A percentile compares a stretch with the other conserved stretches of the same genome.
Conservation (phyloP, 305 asterid genomes). For the Plantago coronopus region DNA sequence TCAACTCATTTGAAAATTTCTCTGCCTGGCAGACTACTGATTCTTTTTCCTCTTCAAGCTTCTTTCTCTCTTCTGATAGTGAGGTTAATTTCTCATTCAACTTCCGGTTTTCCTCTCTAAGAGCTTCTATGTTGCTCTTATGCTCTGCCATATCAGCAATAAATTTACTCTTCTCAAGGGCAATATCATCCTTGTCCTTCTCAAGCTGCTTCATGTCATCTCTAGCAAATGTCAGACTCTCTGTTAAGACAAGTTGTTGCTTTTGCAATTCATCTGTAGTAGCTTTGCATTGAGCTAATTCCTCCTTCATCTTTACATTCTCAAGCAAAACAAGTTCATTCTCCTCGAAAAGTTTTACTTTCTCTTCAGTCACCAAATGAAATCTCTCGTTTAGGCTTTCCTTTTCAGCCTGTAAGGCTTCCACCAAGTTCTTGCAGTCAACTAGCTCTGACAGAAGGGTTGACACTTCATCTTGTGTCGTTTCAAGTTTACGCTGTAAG, state of each 20-base stretch:
- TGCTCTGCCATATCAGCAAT: conserved; percentile 43
- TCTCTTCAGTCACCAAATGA: conserved; percentile 49
- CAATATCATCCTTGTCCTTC: conserved; percentile 49
- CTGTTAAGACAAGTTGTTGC: conserved; percentile 33
- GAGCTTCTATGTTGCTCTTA: conserved; percentile 47
- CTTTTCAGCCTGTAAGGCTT: conserved; percentile 55
- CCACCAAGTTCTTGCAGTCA: conserved; percentile 52
- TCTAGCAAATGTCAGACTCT: conserved; percentile 34
- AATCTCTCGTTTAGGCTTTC: conserved; percentile 44
- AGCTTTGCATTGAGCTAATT: conserved; percentile 46
- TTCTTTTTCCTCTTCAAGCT: conserved; percentile 49
- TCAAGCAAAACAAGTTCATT: conserved; percentile 41
- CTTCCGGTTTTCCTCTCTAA: conserved; percentile 45
- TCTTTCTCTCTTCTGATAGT: conserved; percentile 49
- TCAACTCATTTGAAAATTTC: conserved; percentile 46
- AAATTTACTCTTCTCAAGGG: conserved; percentile 47
- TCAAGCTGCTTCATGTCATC: conserved; percentile 51
- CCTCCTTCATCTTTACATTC: conserved; percentile 49
- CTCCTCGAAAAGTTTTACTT: conserved; percentile 45
- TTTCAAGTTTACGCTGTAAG: conserved; percentile 61
- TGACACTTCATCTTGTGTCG: conserved; percentile 55
- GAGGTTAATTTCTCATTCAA: conserved; percentile 35
- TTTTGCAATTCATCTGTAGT: conserved; percentile 45
- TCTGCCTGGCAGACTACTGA: conserved; percentile 37
- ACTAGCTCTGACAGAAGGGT: conserved; percentile 57